A percentile compares a stretch with the other conserved stretches of the same genome.
Evolutionary conservation across 129 eudicot genomes (phyloP).

Genomic region (Dittrichia graveolens): DNA sequence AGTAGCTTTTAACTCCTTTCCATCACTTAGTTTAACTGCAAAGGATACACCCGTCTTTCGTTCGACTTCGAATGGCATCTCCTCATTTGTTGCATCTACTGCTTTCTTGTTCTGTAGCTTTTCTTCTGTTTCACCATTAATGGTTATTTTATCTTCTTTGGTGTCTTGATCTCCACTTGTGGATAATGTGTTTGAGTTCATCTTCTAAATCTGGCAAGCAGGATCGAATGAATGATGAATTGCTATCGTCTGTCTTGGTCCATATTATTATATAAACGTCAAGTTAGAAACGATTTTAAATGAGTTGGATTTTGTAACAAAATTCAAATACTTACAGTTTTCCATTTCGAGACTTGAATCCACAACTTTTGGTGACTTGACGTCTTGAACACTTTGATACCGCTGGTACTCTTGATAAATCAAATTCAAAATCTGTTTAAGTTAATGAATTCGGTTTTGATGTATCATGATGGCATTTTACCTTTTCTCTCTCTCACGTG

Average conservation of each 20-base stretch:
- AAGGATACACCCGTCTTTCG: constrained; percentile 57
- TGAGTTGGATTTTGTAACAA: constrained; percentile 20
- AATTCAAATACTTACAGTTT: not conserved
- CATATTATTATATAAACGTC: not conserved
- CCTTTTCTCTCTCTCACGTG: too few species aligned
- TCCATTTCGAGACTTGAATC: too few species aligned
- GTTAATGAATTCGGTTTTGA: too few species aligned
- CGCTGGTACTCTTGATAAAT: too few species aligned
- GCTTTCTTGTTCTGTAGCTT: not conserved
- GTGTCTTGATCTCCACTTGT: not conserved
- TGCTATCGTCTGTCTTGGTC: not conserved
- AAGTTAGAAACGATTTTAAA: constrained; percentile 4
- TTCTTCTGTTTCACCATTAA: constrained; percentile 1
- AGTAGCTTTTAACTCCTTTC: constrained; percentile 54
- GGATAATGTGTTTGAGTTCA: constrained; percentile 15
- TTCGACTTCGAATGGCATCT: constrained; percentile 48
- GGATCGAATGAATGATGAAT: not conserved
- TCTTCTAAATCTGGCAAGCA: not conserved
- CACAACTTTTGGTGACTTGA: too few species aligned
- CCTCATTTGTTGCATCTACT: not conserved
- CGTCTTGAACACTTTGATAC: too few species aligned
- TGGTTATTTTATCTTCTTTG: not conserved
- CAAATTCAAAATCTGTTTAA: too few species aligned
- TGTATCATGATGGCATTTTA: too few species aligned
- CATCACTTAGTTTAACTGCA: constrained; percentile 50